Conservation (phyloP, 495 filamentous ascomycete genomes). For the Penicillium ochrochloron region DNA sequence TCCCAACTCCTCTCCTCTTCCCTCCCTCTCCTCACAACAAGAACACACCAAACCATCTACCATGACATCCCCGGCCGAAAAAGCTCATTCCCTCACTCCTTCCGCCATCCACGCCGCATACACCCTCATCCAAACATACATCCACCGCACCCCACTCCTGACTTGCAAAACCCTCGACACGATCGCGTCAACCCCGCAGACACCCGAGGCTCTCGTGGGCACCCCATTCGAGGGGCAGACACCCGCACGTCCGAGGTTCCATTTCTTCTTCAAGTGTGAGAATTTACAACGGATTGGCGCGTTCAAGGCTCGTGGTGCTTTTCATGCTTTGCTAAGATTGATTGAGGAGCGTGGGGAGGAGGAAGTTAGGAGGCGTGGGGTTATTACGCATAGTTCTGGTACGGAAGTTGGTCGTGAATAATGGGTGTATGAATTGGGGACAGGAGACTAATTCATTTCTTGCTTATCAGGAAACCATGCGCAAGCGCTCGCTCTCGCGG, state of each 20-base stretch:
- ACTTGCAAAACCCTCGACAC: conserved; percentile 73
- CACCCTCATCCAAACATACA: conserved; percentile 69
- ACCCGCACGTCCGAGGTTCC: conserved; percentile 67
- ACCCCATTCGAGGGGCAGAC: conserved; percentile 61
- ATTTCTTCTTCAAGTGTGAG: conserved; percentile 95
- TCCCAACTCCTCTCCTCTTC: background rate
- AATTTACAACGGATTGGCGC: conserved; percentile 90
- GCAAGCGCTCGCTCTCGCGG: conserved; percentile 89
- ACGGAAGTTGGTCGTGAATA: conserved; percentile 9
- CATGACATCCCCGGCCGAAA: conserved; percentile 38
- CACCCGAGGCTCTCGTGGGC: conserved; percentile 52
- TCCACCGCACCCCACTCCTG: conserved; percentile 83
- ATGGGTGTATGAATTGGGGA: background rate
- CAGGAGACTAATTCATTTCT: background rate
- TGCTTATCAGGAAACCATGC: conserved; percentile 77
- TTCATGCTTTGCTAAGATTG: conserved; percentile 82
- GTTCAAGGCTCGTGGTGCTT: conserved; percentile 91
- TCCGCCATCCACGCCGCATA: conserved; percentile 71
- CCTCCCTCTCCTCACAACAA: background rate
- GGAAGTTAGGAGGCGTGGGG: conserved; percentile 63
- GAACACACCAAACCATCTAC: conserved; percentile 1
- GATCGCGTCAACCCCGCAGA: conserved; percentile 75
- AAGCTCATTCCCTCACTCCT: conserved; percentile 66
- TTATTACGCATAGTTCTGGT: conserved; percentile 93
- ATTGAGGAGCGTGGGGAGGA: conserved; percentile 64